Conservation (phyloP, 2,329 filamentous ascomycete genomes). For the Pestalotiopsis sp. region DNA sequence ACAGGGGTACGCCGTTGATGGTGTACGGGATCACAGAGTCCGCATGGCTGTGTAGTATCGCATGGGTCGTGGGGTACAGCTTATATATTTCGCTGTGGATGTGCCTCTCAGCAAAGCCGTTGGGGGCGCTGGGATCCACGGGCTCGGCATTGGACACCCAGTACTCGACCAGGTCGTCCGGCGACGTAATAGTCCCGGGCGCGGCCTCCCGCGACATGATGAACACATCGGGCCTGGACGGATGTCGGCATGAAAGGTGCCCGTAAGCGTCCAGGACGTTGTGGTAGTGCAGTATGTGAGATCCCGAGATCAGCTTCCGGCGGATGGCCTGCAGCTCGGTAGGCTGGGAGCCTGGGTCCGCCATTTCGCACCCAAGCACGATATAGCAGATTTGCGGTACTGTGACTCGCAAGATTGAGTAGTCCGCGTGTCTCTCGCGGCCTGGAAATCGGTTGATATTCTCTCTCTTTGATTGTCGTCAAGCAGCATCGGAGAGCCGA, state of each 20-base stretch:
- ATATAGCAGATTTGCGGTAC: no score
- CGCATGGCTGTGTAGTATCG: conserved; percentile 45
- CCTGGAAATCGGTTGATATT: not conserved
- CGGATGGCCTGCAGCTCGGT: conserved; percentile 1
- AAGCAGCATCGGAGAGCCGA: not conserved
- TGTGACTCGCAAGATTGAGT: no score
- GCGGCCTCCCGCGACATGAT: conserved; percentile 48
- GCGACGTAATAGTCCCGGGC: conserved; percentile 44
- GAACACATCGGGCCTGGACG: conserved; percentile 42
- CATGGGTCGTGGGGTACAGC: conserved; percentile 35
- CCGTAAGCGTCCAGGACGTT: conserved; percentile 54
- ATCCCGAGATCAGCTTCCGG: conserved; percentile 40
- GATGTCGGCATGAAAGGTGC: conserved; percentile 53
- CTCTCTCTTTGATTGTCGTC: not conserved
- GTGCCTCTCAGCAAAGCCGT: conserved; percentile 42
- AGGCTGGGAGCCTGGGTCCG: conserved; percentile 1
- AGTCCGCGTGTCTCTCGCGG: no score
- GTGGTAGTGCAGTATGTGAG: conserved; percentile 53
- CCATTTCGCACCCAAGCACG: not conserved
- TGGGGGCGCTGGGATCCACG: conserved; percentile 35
- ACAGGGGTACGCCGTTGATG: conserved; percentile 38
- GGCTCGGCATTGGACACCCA: conserved; percentile 39
- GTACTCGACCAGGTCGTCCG: conserved; percentile 47
- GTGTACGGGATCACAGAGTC: conserved; percentile 42
- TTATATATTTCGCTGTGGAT: conserved; percentile 50